Evolutionary conservation across 176 grass and related monocot genomes (phyloP).

Genomic region (Puccinellia tenuiflora): DNA sequence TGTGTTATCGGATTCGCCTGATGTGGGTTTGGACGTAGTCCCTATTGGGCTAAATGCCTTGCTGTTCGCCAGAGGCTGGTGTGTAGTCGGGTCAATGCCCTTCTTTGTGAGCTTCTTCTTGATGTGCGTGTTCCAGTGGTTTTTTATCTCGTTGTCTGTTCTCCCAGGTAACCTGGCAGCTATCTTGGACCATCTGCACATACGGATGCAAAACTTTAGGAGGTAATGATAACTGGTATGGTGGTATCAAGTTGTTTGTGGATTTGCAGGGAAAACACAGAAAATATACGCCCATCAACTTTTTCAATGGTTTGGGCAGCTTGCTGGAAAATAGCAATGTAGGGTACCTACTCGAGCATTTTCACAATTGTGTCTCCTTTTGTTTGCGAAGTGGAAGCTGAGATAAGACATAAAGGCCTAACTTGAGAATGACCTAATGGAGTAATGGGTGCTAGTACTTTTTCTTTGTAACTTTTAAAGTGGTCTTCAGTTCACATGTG

Average conservation of each 20-base stretch:
- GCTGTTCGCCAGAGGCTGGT: constrained; percentile 32
- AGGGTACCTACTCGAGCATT: not conserved
- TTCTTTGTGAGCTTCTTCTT: constrained; percentile 83
- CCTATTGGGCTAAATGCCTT: not conserved
- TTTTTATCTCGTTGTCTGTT: constrained; percentile 97
- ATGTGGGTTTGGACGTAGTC: constrained; percentile 3
- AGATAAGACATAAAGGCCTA: constrained; percentile 1
- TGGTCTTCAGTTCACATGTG: not conserved
- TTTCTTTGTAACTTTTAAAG: not conserved
- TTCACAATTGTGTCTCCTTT: not conserved
- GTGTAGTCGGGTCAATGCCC: constrained; percentile 64
- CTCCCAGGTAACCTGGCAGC: constrained; percentile 68
- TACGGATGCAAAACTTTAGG: not conserved
- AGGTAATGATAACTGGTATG: not conserved
- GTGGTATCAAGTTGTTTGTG: not conserved
- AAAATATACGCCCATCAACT: not conserved
- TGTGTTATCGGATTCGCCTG: constrained; percentile 7
- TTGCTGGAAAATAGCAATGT: not conserved
- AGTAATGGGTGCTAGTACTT: not conserved
- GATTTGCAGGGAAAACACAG: not conserved
- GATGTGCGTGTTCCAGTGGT: constrained; percentile 91
- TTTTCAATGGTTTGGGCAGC: not conserved
- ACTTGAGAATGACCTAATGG: not conserved
- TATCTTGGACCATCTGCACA: constrained; percentile 72
- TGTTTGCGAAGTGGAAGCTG: not conserved